Base-by-base conservation (phyloP, 768 basidiomycete species). In the Dictyophora rubrovolvata region DNA sequence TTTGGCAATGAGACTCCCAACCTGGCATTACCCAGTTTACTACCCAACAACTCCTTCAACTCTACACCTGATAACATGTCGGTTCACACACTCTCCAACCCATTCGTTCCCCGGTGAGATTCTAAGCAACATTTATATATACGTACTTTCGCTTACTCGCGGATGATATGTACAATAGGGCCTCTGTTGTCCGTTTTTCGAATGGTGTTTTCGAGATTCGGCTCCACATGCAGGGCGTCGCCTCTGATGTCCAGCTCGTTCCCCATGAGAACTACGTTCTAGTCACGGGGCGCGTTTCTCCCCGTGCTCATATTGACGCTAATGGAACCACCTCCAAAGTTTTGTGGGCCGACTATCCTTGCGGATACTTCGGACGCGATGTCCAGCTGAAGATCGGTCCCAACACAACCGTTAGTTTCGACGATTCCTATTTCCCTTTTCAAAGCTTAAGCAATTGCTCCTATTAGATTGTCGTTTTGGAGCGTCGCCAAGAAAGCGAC, bases 341-440 rank as follows among this genome's bases (percentile, higher is more conserved):
- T 34, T 23, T 57, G 28, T 57, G 42, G 20, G 48, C 56, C 21
- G 56, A 57, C 28, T 48, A 57, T 46, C 47, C 42, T n/a, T 57
- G 56, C 22, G 56, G 56, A 23, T 21, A 28, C 18, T 57, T 57
- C 28, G 56, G 47, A 1, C 22, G 56, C 10, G 56, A 57, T 4
- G 34, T 57, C 18, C 56, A 46, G 28, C 17, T 57, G n/a, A 57
- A 23, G n/a, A 18, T 57, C 21, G 11, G 42, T 12, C 42, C 42
- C 12, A 42, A 42, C 10, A 42, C 42, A 4, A n/a, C 12, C 4
- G 42, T 42, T 42, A n/a, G 42, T 42, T 42, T 42, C n/a, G 4
- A 12, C 11, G 2, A 42, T 42, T 8, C n/a, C n/a, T 12, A 2
- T n/a, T 9, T 12, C 14, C 12, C 10, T 4, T 42, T 42, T n/a